A percentile compares a stretch with the other conserved stretches of the same genome.
phyloP scores from a whole-genome alignment of 2,329 filamentous ascomycete genomes.

The Aureobasidium uvarum region DNA sequence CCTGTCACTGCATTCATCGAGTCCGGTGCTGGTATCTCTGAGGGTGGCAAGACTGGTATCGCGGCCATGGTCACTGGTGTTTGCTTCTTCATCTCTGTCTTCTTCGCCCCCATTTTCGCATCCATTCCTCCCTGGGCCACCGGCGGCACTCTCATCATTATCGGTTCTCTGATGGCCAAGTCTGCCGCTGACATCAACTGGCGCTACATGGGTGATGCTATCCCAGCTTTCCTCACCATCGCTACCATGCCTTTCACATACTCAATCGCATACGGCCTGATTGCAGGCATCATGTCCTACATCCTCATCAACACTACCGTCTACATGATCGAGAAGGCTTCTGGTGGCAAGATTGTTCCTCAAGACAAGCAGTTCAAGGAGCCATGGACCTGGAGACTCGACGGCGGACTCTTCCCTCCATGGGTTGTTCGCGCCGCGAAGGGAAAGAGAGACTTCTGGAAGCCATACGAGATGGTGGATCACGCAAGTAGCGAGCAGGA shows the following conservation, averaged over 20 bases:
- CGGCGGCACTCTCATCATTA: conserved; percentile 80
- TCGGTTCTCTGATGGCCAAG: conserved; percentile 83
- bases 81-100: conserved; percentile 82
- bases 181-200: conserved; percentile 84
- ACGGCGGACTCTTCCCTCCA: conserved; percentile 70
- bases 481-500: conserved; percentile 3
- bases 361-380: conserved; percentile 75
- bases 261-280: conserved; percentile 81
- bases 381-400: conserved; percentile 73
- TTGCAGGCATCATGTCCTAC: conserved; percentile 75
- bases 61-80: conserved; percentile 75
- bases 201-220: conserved; percentile 77
- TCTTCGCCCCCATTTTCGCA: conserved; percentile 88
- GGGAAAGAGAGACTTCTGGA: conserved; percentile 76
- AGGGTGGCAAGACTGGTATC: conserved; percentile 82
- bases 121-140: conserved; percentile 89
- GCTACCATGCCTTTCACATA: conserved; percentile 88
- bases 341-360: conserved; percentile 68
- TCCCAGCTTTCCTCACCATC: conserved; percentile 82
- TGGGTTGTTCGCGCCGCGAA: conserved; percentile 65
- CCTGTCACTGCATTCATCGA: conserved; percentile 87
- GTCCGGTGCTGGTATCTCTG: conserved; percentile 77
- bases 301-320: conserved; percentile 70
- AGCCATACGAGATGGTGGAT: conserved; percentile 33
- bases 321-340: conserved; percentile 65